phyloP scores from a whole-genome alignment of 2,329 filamentous ascomycete genomes.

The Fusarium algeriense region DNA sequence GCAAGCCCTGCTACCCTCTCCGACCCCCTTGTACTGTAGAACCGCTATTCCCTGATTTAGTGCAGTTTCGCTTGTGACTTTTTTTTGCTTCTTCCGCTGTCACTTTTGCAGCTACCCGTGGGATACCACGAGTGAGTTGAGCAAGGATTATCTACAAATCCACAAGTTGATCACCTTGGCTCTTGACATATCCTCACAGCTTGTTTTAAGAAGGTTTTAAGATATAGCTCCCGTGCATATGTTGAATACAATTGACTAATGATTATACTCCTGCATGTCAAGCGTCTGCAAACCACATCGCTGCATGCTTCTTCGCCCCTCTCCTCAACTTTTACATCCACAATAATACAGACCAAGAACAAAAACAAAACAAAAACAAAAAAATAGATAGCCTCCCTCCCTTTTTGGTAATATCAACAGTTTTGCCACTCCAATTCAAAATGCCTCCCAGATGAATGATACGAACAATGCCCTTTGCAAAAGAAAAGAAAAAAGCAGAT shows the following conservation, averaged over 20 bases:
- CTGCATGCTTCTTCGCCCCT: neutral
- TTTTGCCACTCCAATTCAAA: constrained; percentile 18
- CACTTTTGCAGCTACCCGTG: constrained; percentile 32
- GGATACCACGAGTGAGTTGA: neutral
- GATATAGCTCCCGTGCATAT: constrained; percentile 10
- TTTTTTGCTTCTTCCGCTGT: constrained; percentile 45
- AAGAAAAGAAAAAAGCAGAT: constrained; percentile 27
- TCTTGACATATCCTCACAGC: neutral
- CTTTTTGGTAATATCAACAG: constrained; percentile 14
- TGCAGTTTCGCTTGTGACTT: constrained; percentile 30
- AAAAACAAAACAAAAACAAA: constrained; percentile 8
- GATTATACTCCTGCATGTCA: constrained; percentile 5
- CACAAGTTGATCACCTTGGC: neutral
- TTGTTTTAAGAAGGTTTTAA: neutral
- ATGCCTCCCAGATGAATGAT: constrained; percentile 15
- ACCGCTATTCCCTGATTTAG: constrained; percentile 20
- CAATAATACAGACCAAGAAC: constrained; percentile 2
- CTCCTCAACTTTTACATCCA: constrained; percentile 20
- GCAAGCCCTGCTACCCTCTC: neutral
- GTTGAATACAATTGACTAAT: constrained; percentile 33
- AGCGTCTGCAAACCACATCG: neutral
- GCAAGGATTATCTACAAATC: neutral
- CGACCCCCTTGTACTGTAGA: neutral
- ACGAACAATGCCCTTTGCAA: constrained; percentile 16
- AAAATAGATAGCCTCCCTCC: constrained; percentile 25